A percentile compares a stretch with the other conserved stretches of the same genome.
These are phyloP conservation scores for Fusarium neocosmosporiellum DNA, from an alignment of 2,329 filamentous ascomycete genomes.

Conservation along the genomic window DNA sequence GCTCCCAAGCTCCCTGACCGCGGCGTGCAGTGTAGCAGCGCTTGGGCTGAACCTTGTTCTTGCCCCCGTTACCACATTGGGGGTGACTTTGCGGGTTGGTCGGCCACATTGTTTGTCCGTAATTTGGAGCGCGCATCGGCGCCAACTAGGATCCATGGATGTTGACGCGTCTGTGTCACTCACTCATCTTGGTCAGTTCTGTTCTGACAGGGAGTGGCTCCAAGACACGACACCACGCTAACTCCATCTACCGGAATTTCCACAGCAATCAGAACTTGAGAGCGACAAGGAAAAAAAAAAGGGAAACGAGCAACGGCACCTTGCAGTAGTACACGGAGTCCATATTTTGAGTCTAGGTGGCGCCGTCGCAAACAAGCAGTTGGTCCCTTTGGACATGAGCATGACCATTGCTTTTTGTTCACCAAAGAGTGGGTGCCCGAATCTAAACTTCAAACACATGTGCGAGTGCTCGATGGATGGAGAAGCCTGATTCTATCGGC, in stretches of 20 bases:
- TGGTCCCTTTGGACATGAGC: constrained; percentile 10
- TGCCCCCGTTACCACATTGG: constrained; percentile 28
- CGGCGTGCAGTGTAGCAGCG: constrained; percentile 17
- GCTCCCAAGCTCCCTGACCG: neutral
- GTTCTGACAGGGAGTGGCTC: constrained; percentile 4
- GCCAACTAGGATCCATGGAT: constrained; percentile 18
- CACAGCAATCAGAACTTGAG: constrained; percentile 9
- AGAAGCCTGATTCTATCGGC: neutral
- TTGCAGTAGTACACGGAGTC: constrained; percentile 13
- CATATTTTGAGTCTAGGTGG: constrained; percentile 3
- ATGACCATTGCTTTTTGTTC: constrained; percentile 29
- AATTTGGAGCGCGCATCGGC: constrained; percentile 18
- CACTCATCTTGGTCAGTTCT: constrained; percentile 16
- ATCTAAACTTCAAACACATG: constrained; percentile 13
- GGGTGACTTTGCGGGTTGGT: constrained; percentile 23
- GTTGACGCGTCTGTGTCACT: constrained; percentile 25
- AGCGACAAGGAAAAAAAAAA: constrained; percentile 8
- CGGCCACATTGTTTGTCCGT: constrained; percentile 24
- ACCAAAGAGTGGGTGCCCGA: constrained; percentile 14
- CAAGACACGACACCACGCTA: constrained; percentile 7
- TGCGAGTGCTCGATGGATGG: constrained; percentile 12
- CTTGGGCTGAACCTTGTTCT: constrained; percentile 37
- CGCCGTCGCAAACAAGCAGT: constrained; percentile 10
- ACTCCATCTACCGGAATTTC: constrained; percentile 6
- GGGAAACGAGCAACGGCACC: constrained; percentile 6